Evolutionary conservation across 345 rosid species (phyloP), one percentile per base, ranked within the genome.

Genomic region (Luvunga scandens): DNA sequence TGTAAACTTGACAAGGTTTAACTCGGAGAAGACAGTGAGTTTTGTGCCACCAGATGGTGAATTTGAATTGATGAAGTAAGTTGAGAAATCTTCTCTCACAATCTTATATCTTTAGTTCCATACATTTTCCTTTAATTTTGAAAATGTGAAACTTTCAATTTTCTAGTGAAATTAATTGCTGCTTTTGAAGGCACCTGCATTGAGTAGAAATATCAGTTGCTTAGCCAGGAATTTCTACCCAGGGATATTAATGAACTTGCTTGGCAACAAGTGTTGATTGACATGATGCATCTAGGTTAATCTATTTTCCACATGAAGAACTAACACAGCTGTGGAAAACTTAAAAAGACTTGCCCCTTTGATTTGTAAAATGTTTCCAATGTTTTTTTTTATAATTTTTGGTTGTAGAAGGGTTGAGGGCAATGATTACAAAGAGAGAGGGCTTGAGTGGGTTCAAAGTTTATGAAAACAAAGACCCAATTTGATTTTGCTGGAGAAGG

Each of bases 1-100:
- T 75, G 99, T 94, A 68, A 94, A 97, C 87, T 88, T 97, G 84
- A 97, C 98, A 21, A 91, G 99, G 88, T 97, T 97, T 83, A 94
- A 97, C 88, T 94, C 99, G 0, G 98, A 97, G 84, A 97, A 97
- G 84, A 97, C 98, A 0, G 99, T 97, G 76, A 97, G 99, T 80
- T 94, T 93, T 88, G 99, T 93, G 66, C 99, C 98, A 34, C 99
- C 99, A 4, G 99, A 97, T 87, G 99, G 99, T 78, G 98, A 97
- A 90, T 97, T 93, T 83, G 99, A 97, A 83, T 87, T 97, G 74
- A 97, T 97, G 98, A 97, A 97, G 99, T 97, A 91, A 91, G 99
- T 78, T 36, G 38, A 78, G 64, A 66, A 56, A 31, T 81, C 42
- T 73, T 79, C 50, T 81, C 13, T 33, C 30, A 5, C 24, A 38